A percentile compares a stretch with the other conserved stretches of the same genome.
phyloP scores from a whole-genome alignment of 108 stramenopile genomes.

The Conticribra weissflogii region DNA sequence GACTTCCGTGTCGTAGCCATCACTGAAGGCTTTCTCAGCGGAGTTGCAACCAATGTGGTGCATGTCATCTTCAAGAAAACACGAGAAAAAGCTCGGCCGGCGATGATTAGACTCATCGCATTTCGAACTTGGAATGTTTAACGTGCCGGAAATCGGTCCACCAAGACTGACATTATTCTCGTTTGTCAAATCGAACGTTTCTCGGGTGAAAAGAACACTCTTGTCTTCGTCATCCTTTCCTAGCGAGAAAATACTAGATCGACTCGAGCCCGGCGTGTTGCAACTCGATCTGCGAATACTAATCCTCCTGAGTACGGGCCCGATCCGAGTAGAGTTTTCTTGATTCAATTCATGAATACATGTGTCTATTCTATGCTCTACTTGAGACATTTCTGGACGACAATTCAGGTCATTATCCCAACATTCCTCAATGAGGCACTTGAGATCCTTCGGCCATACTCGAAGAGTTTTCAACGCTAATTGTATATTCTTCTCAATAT shows the following conservation, averaged over 20 bases:
- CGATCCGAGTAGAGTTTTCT: neutral
- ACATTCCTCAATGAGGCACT: constrained; percentile 18
- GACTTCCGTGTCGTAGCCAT: too few relatives aligned
- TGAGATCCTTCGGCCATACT: constrained; percentile 23
- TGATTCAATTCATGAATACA: constrained; percentile 17
- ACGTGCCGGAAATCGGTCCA: too few relatives aligned
- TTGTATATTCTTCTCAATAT: neutral
- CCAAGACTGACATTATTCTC: too few relatives aligned
- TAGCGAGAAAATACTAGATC: too few relatives aligned
- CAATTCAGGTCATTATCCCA: constrained; percentile 25
- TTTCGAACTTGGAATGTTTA: too few relatives aligned
- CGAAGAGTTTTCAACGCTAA: constrained; percentile 4
- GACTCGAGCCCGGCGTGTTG: neutral
- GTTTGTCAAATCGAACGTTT: too few relatives aligned
- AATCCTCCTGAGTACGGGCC: neutral
- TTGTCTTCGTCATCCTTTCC: neutral
- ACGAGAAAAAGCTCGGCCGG: too few relatives aligned
- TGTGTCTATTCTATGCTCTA: constrained; percentile 12
- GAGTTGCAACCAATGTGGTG: too few relatives aligned
- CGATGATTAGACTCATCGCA: too few relatives aligned
- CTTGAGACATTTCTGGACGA: constrained; percentile 25
- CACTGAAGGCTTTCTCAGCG: too few relatives aligned
- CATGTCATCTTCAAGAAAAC: too few relatives aligned
- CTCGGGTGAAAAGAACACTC: too few relatives aligned
- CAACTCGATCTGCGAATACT: neutral